phyloP scores from a whole-genome alignment of 371 early-diverging fungal genomes.

The Syncephalastrum racemosum region DNA sequence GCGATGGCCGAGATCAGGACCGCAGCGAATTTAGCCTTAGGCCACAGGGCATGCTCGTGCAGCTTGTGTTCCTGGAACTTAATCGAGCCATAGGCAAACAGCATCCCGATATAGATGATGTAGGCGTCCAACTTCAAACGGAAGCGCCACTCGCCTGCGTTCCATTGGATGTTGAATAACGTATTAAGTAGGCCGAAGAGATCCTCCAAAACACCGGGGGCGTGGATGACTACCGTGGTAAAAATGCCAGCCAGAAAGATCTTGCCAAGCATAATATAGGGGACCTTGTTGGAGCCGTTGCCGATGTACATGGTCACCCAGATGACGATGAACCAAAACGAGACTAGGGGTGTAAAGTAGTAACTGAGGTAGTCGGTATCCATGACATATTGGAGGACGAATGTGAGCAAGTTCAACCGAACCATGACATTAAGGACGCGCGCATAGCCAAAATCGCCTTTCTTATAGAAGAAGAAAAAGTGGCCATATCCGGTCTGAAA shows the following conservation, averaged over 20 bases:
- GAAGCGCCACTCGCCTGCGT: conserved; percentile 65
- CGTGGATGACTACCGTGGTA: conserved; percentile 41
- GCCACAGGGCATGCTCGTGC: conserved; percentile 41
- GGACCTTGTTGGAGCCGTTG: conserved; percentile 43
- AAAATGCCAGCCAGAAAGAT: conserved; percentile 37
- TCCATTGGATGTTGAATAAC: conserved; percentile 56
- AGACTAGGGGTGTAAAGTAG: conserved; percentile 80
- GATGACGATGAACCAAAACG: conserved; percentile 71
- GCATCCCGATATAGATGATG: conserved; percentile 64
- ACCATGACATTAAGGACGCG: conserved; percentile 64
- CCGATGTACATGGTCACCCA: conserved; percentile 65
- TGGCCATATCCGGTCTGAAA: conserved; percentile 84
- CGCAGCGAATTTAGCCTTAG: conserved; percentile 27
- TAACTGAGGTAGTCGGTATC: conserved; percentile 70
- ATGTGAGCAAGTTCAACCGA: conserved; percentile 69
- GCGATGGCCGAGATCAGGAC: conserved; percentile 32
- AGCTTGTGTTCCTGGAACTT: conserved; percentile 45
- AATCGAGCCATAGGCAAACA: conserved; percentile 48
- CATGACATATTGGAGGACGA: conserved; percentile 68
- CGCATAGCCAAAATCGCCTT: conserved; percentile 62
- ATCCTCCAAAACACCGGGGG: conserved; percentile 41
- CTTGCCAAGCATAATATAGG: conserved; percentile 50
- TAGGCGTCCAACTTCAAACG: conserved; percentile 60
- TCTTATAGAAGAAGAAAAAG: conserved; percentile 69
- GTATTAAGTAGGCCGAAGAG: conserved; percentile 39